Percentiles rank a stretch among this genome's conserved stretches.
These are phyloP conservation scores for Trypanosoma avium DNA, from an alignment of 208 protist genomes.

Conservation along the genomic window DNA sequence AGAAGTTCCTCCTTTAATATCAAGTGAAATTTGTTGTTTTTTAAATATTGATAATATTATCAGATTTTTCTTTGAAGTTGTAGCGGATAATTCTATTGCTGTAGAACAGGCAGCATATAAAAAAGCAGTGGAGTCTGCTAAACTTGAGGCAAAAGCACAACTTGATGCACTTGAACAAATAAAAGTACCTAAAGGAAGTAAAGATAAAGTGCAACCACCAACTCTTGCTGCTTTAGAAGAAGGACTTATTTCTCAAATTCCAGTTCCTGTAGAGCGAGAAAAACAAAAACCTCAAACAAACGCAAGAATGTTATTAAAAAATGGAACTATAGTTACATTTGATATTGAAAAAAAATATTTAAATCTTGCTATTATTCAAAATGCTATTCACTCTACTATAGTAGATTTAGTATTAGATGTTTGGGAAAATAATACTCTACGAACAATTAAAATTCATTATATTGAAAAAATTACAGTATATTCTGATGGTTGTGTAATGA, in stretches of 20 bases:
- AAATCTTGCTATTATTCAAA: slow-evolving; percentile 13
- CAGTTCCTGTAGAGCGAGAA: slow-evolving; percentile 21
- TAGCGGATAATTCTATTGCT: slow-evolving; percentile 60
- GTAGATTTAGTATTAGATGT: slow-evolving; percentile 36
- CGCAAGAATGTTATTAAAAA: slow-evolving; percentile 12
- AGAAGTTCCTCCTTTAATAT: slow-evolving; percentile 24
- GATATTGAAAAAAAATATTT: slow-evolving; percentile 7
- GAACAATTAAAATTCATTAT: slow-evolving; percentile 19
- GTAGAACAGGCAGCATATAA: slow-evolving; percentile 42
- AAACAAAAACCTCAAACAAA: slow-evolving; percentile 16
- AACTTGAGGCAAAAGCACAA: slow-evolving; percentile 50
- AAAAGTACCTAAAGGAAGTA: slow-evolving; percentile 26
- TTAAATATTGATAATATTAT: slow-evolving; percentile 31
- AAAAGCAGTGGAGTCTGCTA: slow-evolving; percentile 44
- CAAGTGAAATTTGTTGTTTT: slow-evolving; percentile 47
- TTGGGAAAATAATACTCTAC: slow-evolving; percentile 34
- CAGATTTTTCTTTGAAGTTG: slow-evolving; percentile 53
- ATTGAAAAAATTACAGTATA: slow-evolving; percentile 32
- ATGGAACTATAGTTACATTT: slow-evolving; percentile 17
- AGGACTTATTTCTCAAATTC: slow-evolving; percentile 40
- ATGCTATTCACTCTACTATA: slow-evolving; percentile 11
- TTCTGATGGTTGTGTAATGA: slow-evolving; percentile 47
- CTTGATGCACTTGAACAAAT: slow-evolving; percentile 40
- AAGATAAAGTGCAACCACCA: slow-evolving; percentile 28
- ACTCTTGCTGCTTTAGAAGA: slow-evolving; percentile 64